phyloP scores from a whole-genome alignment of 257 asterid species.

The Rhazya stricta region DNA sequence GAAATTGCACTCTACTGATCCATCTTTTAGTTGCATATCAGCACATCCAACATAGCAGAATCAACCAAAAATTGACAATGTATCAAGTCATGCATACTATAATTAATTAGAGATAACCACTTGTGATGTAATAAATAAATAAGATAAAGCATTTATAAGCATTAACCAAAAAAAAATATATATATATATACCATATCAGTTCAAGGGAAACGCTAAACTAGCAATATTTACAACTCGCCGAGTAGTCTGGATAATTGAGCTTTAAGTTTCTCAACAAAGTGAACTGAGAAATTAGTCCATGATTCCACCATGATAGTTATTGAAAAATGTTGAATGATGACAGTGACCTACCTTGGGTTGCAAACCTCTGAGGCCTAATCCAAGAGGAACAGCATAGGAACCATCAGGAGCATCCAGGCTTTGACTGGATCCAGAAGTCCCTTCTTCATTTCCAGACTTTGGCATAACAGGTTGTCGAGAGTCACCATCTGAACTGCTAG shows the following conservation, averaged over 20 bases:
- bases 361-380: conserved; percentile 75
- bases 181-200: too few relatives aligned
- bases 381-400: conserved; percentile 60
- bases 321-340: neutral
- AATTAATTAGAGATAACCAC: neutral
- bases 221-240: neutral
- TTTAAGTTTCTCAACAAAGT: neutral
- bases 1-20: neutral
- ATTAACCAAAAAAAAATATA: too few relatives aligned
- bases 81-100: neutral
- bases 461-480: conserved; percentile 25
- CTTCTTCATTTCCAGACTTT: conserved; percentile 23
- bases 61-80: neutral
- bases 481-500: conserved; percentile 29
- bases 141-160: neutral
- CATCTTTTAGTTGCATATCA: neutral
- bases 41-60: neutral
- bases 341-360: conserved; percentile 62
- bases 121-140: neutral
- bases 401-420: conserved; percentile 29
- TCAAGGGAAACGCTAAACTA: neutral
- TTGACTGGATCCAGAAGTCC: conserved; percentile 33
- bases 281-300: neutral
- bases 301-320: neutral
- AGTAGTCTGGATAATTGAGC: neutral